A percentile compares a stretch with the other conserved stretches of the same genome.
These are phyloP conservation scores for Sequoia sempervirens DNA, from an alignment of 75 land plant species.

Conservation along the genomic window DNA sequence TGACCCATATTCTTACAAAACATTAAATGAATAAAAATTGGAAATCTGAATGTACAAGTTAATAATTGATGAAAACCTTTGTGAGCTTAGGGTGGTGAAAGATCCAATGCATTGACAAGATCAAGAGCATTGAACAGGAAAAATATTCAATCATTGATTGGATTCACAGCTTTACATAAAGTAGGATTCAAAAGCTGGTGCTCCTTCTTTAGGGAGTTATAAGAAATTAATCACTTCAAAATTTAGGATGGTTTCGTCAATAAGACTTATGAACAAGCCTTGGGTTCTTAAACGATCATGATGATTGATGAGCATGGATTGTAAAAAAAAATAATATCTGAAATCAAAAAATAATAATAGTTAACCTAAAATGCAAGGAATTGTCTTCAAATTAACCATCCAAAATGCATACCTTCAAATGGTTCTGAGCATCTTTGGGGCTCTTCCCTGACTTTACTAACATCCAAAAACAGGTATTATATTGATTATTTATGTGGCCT, in stretches of 20 bases:
- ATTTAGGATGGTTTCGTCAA: neutral
- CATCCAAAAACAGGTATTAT: conserved; percentile 97
- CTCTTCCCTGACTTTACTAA: conserved; percentile 73
- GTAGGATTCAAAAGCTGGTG: neutral
- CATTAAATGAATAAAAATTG: neutral
- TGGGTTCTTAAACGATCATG: neutral
- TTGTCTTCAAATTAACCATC: neutral
- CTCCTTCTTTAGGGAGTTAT: neutral
- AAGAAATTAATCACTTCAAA: neutral
- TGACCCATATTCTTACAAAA: neutral
- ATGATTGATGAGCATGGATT: neutral
- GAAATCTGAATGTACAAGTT: neutral
- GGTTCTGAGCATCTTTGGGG: conserved; percentile 58
- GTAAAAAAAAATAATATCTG: neutral
- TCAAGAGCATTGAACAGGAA: neutral
- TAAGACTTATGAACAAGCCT: neutral
- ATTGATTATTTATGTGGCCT: conserved; percentile 97
- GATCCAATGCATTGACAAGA: neutral
- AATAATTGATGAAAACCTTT: too few species aligned
- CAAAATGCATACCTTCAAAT: conserved; percentile 51
- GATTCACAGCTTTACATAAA: neutral
- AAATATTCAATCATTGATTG: neutral
- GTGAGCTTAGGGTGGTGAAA: neutral
- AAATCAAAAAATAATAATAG: neutral
- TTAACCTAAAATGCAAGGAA: neutral